Evolutionary conservation across 257 asterid genomes (phyloP).

Genomic region (Solanum piurae): DNA sequence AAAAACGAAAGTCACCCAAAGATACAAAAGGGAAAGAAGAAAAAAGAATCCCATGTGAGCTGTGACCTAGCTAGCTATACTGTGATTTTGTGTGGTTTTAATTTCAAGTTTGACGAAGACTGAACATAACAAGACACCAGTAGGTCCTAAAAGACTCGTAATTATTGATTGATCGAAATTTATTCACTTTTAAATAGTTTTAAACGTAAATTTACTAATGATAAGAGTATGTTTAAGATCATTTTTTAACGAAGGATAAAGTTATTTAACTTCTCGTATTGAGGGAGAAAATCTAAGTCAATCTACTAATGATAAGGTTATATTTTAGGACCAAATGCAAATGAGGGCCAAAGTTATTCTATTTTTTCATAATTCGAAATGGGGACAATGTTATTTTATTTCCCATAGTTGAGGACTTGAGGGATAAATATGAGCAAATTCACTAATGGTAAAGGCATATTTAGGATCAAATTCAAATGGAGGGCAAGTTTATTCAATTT

Average conservation of each 20-base stretch:
- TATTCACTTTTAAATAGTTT: too few relatives aligned
- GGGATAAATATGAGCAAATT: background rate
- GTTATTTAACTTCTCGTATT: too few relatives aligned
- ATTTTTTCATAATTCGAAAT: background rate
- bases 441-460: background rate
- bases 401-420: background rate
- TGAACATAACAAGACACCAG: background rate
- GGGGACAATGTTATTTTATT: background rate
- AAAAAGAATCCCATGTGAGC: constrained; percentile 22
- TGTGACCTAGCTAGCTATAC: background rate
- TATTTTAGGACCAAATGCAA: background rate
- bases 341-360: background rate
- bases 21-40: background rate
- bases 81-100: background rate
- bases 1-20: background rate
- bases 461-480: background rate
- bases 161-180: too few relatives aligned
- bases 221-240: background rate
- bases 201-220: rapidly evolving
- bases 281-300: background rate
- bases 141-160: constrained; percentile 10
- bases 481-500: background rate
- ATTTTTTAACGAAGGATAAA: too few relatives aligned
- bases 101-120: constrained; percentile 2
- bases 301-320: too few relatives aligned